phyloP scores from a whole-genome alignment of 495 filamentous ascomycete species.

The Penicillium fimorum region DNA sequence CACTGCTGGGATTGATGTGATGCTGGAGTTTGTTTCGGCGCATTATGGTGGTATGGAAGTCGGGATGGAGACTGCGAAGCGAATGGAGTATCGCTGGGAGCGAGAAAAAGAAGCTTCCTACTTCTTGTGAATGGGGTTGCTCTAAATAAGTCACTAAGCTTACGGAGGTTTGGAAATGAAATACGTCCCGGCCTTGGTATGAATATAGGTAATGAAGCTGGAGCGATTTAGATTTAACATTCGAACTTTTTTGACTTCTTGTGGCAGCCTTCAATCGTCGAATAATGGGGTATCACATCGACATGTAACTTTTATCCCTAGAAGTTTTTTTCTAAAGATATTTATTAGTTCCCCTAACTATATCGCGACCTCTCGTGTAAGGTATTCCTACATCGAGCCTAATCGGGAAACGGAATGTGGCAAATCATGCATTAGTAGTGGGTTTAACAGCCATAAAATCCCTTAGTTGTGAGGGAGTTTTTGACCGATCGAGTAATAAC shows the following conservation, averaged over 20 bases:
- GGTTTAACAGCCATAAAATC: not conserved
- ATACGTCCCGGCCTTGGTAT: not conserved
- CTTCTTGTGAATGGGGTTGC: constrained; percentile 1
- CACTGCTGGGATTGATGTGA: constrained; percentile 11
- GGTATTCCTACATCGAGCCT: not conserved
- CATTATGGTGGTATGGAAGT: constrained; percentile 8
- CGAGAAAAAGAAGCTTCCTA: constrained; percentile 7
- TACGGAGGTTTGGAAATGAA: no score
- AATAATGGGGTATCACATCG: not conserved
- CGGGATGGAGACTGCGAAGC: constrained; percentile 2
- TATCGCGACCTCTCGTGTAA: not conserved
- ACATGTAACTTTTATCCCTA: not conserved
- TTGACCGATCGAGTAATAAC: not conserved
- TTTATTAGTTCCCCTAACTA: not conserved
- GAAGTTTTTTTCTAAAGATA: not conserved
- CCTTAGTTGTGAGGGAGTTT: not conserved
- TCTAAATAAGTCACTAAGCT: not conserved
- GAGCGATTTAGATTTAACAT: not conserved
- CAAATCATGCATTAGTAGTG: not conserved
- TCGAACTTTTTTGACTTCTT: not conserved
- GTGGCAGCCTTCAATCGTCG: not conserved
- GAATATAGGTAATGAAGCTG: not conserved
- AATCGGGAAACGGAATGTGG: not conserved
- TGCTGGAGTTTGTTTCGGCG: constrained; percentile 9
- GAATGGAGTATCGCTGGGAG: constrained; percentile 13